Evolutionary conservation across 1,284 basidiomycete genomes (phyloP), one percentile per base, ranked within the genome.

Genomic region (Irpex sp.): DNA sequence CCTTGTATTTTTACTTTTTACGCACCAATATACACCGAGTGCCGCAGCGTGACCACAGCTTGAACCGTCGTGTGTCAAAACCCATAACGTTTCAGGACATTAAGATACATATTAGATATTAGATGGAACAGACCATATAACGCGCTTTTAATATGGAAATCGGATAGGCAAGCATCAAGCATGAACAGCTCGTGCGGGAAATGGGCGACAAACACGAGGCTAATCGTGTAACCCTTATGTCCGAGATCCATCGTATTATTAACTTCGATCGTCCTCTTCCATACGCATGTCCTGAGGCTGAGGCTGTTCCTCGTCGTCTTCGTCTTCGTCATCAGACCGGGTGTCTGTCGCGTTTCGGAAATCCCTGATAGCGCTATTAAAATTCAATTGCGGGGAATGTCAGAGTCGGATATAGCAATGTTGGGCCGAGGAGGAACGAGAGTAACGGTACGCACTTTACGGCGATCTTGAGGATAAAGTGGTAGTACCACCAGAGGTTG

Each of bases 401-500:
- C 12, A 45, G 39, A 1, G 1, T 45, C 39, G 6, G 39, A 45
- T 45, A 45, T n/a, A 12, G 39, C n/a, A 45, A 45, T 7, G 6
- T 33, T 7, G 12, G 14, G 39, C 5, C 9, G 8, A 5, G 39
- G n/a, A 45, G 39, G n/a, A 12, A 10, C 5, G 39, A 5, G n/a
- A n/a, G n/a, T 16, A 5, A 36, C n/a, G 49, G 1, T 6, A 71
- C 80, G 57, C 66, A 86, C 84, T 83, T 76, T 57, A 74, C 70
- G 14, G 81, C 71, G 62, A 96, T 88, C 58, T 91, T 85, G 73
- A 84, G 75, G 70, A 96, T 93, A 53, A 93, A 45, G n/a, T 45
- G 78, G 73, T 81, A 86, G 72, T 93, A 95, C 94, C 94, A 96
- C 78, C 96, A 96, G 19, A 96, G 66, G 72, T 97, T 96, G 69